Evolutionary conservation across 2,329 filamentous ascomycete genomes (phyloP).

Genomic region (Dendryphion nanum): DNA sequence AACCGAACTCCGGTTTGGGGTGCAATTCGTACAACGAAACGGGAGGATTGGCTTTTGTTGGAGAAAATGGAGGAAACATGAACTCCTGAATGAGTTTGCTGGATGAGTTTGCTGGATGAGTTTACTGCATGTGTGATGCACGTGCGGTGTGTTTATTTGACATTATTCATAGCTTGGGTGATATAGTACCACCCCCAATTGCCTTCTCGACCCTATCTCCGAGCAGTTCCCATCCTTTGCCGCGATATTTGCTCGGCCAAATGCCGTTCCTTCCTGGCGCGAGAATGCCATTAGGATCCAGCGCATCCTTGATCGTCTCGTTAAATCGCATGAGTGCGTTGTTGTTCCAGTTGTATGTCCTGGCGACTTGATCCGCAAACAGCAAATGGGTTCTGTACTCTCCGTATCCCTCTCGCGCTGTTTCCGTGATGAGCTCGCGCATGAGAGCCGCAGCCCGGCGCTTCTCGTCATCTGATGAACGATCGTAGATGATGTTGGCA

Average conservation of each 20-base stretch:
- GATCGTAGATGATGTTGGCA: conserved; percentile 54
- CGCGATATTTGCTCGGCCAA: conserved; percentile 35
- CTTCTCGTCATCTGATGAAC: conserved; percentile 39
- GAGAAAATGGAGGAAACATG: too few species aligned
- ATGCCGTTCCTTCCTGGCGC: conserved; percentile 49
- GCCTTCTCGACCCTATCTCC: conserved; percentile 11
- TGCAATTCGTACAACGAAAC: not conserved
- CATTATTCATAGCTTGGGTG: conserved; percentile 10
- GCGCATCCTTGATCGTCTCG: conserved; percentile 46
- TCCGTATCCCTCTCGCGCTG: conserved; percentile 44
- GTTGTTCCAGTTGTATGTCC: conserved; percentile 45
- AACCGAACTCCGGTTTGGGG: not conserved
- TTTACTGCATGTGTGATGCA: too few species aligned
- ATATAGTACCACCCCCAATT: conserved; percentile 14
- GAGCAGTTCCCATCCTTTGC: conserved; percentile 15
- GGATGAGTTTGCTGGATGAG: too few species aligned
- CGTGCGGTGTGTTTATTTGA: too few species aligned
- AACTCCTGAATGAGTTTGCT: too few species aligned
- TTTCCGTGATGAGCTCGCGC: conserved; percentile 39
- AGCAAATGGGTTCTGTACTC: conserved; percentile 50
- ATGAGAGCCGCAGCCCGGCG: conserved; percentile 39
- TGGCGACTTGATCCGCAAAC: conserved; percentile 47
- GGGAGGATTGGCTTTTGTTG: too few species aligned
- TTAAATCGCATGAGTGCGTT: conserved; percentile 45
- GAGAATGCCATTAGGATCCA: conserved; percentile 50